Percentiles rank a stretch among this genome's conserved stretches.
Evolutionary conservation across 106 monocot genomes (phyloP).

Genomic region (Ottelia alismoides): DNA sequence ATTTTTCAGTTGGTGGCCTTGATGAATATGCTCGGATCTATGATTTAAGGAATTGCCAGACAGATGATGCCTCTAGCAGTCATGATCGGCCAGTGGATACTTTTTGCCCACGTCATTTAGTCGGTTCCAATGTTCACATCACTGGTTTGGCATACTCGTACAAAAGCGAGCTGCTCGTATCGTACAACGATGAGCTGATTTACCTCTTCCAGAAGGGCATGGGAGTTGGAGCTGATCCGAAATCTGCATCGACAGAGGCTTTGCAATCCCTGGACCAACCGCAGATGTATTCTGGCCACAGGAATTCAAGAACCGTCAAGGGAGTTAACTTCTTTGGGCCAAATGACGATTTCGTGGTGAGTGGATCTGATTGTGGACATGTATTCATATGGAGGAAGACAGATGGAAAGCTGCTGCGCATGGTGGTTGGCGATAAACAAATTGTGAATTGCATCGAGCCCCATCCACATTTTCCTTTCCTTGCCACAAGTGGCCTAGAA

Average conservation of each 20-base stretch:
- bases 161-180: conserved; percentile 68
- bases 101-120: conserved; percentile 54
- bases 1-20: conserved; percentile 55
- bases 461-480: conserved; percentile 62
- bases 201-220: conserved; percentile 67
- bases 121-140: conserved; percentile 36
- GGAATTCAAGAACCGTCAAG: conserved; percentile 67
- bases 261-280: conserved; percentile 17
- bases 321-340: conserved; percentile 80
- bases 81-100: conserved; percentile 43
- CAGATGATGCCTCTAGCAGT: conserved; percentile 29
- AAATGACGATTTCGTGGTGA: conserved; percentile 60
- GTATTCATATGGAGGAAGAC: conserved; percentile 78
- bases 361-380: conserved; percentile 89
- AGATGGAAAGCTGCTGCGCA: conserved; percentile 42
- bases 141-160: conserved; percentile 75
- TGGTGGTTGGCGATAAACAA: conserved; percentile 65
- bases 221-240: conserved; percentile 50
- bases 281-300: conserved; percentile 74
- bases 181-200: conserved; percentile 78
- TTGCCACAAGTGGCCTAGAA: conserved; percentile 77
- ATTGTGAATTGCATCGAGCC: conserved; percentile 79
- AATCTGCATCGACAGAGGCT: conserved; percentile 16
- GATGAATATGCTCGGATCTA: conserved; percentile 83
- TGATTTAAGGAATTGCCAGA: conserved; percentile 52